Evolutionary conservation across 208 protist species (phyloP).

Genomic region (Leishmania tropica): DNA sequence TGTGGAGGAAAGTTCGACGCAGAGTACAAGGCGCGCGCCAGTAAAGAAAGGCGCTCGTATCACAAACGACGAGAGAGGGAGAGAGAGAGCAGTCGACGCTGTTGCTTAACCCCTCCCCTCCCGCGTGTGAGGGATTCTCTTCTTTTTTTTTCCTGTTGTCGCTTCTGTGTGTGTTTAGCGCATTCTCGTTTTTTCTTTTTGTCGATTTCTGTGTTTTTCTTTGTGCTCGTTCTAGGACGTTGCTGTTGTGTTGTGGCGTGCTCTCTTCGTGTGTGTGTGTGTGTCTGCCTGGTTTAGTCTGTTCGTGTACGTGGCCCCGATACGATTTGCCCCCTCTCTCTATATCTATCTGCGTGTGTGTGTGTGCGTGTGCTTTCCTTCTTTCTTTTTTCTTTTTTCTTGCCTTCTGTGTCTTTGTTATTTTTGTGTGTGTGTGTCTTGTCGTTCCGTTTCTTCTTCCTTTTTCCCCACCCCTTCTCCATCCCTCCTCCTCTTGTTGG

Average conservation of each 20-base stretch:
- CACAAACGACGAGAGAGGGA: background rate
- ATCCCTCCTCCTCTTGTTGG: too few species aligned
- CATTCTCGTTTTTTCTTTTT: background rate
- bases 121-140: background rate
- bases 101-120: background rate
- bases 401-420: too few species aligned
- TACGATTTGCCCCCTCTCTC: too few species aligned
- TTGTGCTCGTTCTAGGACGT: slow-evolving; percentile 7
- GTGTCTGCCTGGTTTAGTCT: background rate
- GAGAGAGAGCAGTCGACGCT: background rate
- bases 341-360: too few species aligned
- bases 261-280: background rate
- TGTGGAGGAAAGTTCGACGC: background rate
- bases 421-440: too few species aligned
- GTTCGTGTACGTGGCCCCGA: too few species aligned
- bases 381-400: too few species aligned
- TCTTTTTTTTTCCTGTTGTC: background rate
- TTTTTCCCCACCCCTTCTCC: too few species aligned
- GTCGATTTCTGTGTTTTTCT: background rate
- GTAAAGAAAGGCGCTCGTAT: background rate
- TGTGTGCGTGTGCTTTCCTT: too few species aligned
- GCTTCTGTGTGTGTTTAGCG: background rate
- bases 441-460: too few species aligned
- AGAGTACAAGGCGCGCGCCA: too few species aligned
- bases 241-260: background rate